Base-by-base conservation (phyloP, 1,284 basidiomycete species). In the Coniferiporia sulphurascens region DNA sequence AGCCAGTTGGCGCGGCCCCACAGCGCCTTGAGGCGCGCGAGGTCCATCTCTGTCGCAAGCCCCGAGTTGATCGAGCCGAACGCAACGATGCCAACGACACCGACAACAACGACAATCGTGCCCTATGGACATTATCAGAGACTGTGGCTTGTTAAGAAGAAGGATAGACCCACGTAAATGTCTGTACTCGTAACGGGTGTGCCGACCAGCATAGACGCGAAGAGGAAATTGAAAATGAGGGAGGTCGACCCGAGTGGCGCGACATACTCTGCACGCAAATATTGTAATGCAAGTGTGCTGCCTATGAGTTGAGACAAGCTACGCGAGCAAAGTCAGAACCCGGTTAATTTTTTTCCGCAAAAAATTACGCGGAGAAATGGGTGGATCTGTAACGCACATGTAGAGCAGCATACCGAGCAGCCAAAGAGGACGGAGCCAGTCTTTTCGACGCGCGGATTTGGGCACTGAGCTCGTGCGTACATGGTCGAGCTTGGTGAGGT, bases 221-320 rank as follows among this genome's bases (percentile, higher is more conserved):
- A 93, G 41, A 94, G 76, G 68, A 93, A 92, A 72, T 94, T 94
- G 76, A 94, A 94, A 58, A 94, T 84, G 60, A 94, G 82, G 10
- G 90, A 90, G 8, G 89, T 87, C 2, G 89, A 91, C 19, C 91
- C 90, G 8, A 93, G 78, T 8, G 91, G 90, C 1, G 90, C 90
- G 52, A 92, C 90, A 66, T 91, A 91, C 84, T 92, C 89, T 89
- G 90, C 91, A 64, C 91, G 84, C 81, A 94, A 88, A 69, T 92
- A 94, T 70, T 90, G 86, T 27, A 94, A 78, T 0, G 91, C 91
- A 19, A 94, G 78, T 0, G 92, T 94, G 67, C 86, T 89, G 45
- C 92, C 91, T 65, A 94, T 85, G 67, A 94, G 75, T 71, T 94
- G 92, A 1, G 90, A 93, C 48, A 93, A 71, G 67, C 88, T 89